Conservation (phyloP, 2,329 filamentous ascomycete genomes). For the Pseudocercospora vitis region DNA sequence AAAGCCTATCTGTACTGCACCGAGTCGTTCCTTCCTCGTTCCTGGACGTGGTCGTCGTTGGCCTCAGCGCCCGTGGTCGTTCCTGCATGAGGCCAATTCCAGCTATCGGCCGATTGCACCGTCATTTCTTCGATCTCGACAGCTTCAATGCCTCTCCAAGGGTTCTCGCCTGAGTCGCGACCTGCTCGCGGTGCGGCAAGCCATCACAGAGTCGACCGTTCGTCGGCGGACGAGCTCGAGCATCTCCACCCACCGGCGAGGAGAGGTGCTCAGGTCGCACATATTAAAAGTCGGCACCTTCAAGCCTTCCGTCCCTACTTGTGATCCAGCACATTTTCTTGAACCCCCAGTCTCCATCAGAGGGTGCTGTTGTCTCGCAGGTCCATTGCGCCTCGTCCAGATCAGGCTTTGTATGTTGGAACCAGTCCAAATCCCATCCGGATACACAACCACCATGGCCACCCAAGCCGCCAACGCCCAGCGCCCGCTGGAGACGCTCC, state of each 20-base stretch:
- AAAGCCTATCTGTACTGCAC: slow-evolving; percentile 2
- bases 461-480: slow-evolving; percentile 7
- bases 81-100: background rate
- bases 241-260: slow-evolving; percentile 10
- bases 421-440: slow-evolving; percentile 16
- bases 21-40: slow-evolving; percentile 15
- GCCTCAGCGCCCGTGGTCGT: background rate
- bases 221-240: background rate
- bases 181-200: background rate
- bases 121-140: slow-evolving; percentile 1
- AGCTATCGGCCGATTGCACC: slow-evolving; percentile 6
- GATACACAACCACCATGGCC: slow-evolving; percentile 10
- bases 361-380: slow-evolving; percentile 1
- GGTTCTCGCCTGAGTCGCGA: slow-evolving; percentile 2
- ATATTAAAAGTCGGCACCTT: slow-evolving; percentile 19
- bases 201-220: background rate
- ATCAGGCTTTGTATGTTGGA: slow-evolving; percentile 16
- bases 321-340: slow-evolving; percentile 5
- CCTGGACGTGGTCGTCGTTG: slow-evolving; percentile 21
- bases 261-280: slow-evolving; percentile 1
- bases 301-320: slow-evolving; percentile 8
- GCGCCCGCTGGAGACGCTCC: slow-evolving; percentile 15
- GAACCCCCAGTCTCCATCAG: slow-evolving; percentile 2
- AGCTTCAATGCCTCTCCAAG: background rate
- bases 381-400: slow-evolving; percentile 1